A percentile compares a stretch with the other conserved stretches of the same genome.
phyloP scores from a whole-genome alignment of 129 eudicot species.

The Mikania micrantha region DNA sequence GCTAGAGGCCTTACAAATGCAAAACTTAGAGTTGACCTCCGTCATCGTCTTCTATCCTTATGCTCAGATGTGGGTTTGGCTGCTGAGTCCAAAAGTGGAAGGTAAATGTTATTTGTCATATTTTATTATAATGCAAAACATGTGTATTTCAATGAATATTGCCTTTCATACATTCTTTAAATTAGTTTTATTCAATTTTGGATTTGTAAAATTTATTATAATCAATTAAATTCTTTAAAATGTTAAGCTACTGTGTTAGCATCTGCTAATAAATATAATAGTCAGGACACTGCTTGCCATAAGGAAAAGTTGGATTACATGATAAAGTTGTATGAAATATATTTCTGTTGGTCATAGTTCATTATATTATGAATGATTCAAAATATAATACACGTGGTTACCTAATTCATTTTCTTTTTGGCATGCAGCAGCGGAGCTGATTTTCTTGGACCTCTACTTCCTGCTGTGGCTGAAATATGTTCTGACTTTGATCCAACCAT shows the following conservation, averaged over 20 bases:
- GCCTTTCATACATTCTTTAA: neutral
- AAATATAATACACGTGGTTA: conserved; percentile 4
- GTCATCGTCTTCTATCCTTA: conserved; percentile 83
- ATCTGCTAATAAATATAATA: neutral
- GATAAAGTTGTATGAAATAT: too few relatives aligned
- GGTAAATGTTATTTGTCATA: conserved; percentile 37
- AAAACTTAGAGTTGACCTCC: conserved; percentile 84
- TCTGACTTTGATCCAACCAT: conserved; percentile 88
- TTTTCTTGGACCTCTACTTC: conserved; percentile 97
- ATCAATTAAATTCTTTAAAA: neutral
- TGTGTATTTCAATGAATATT: neutral
- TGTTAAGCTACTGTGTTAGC: neutral
- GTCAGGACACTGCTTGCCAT: conserved; percentile 9
- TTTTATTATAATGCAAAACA: neutral
- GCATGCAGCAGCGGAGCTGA: conserved; percentile 95
- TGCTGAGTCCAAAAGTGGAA: conserved; percentile 94
- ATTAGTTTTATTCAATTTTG: neutral
- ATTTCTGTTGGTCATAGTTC: neutral
- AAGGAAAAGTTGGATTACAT: conserved; percentile 17
- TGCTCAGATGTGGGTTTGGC: conserved; percentile 99
- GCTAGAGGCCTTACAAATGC: conserved; percentile 62
- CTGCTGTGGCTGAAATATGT: conserved; percentile 97
- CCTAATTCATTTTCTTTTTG: conserved; percentile 9
- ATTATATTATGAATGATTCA: neutral
- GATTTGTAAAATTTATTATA: neutral